phyloP scores from a whole-genome alignment of 345 rosid species.

The Euphorbia tirucalli region DNA sequence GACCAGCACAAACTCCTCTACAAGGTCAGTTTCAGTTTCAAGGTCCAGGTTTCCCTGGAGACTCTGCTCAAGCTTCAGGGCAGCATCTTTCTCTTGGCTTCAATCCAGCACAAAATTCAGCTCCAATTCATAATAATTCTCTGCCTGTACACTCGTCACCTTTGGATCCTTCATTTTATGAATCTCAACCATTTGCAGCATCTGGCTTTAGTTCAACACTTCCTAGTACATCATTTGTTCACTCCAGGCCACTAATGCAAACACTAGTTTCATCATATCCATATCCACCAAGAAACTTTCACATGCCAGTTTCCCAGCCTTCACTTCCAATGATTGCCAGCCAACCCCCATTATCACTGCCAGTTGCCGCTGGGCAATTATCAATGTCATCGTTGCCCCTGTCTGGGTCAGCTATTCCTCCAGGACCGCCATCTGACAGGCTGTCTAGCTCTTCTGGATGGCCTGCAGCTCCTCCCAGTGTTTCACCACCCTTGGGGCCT shows the following conservation, averaged over 20 bases:
- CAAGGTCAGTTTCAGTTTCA: conserved; percentile 53
- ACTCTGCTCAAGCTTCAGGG: conserved; percentile 36
- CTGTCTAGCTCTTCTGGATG: conserved; percentile 35
- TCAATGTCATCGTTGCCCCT: conserved; percentile 38
- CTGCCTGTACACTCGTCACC: conserved; percentile 32
- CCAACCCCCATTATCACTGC: conserved; percentile 45
- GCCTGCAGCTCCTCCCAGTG: conserved; percentile 28
- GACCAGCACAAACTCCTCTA: conserved; percentile 37
- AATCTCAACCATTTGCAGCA: conserved; percentile 39
- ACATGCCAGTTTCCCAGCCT: conserved; percentile 38
- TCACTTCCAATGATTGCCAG: conserved; percentile 35
- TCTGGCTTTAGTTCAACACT: conserved; percentile 37
- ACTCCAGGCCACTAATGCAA: conserved; percentile 29
- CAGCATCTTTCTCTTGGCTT: conserved; percentile 17
- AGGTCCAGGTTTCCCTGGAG: conserved; percentile 39
- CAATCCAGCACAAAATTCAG: conserved; percentile 33
- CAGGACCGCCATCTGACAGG: conserved; percentile 38
- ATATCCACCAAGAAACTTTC: conserved; percentile 41
- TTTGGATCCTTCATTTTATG: conserved; percentile 40
- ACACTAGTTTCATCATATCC: conserved; percentile 32
- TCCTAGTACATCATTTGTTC: conserved; percentile 39
- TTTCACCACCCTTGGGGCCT: conserved; percentile 24
- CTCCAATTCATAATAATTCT: conserved; percentile 36
- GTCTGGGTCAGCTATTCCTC: conserved; percentile 31
- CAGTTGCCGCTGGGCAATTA: conserved; percentile 35